phyloP scores from a whole-genome alignment of 768 basidiomycete genomes.

The Mycena sanguinolenta region DNA sequence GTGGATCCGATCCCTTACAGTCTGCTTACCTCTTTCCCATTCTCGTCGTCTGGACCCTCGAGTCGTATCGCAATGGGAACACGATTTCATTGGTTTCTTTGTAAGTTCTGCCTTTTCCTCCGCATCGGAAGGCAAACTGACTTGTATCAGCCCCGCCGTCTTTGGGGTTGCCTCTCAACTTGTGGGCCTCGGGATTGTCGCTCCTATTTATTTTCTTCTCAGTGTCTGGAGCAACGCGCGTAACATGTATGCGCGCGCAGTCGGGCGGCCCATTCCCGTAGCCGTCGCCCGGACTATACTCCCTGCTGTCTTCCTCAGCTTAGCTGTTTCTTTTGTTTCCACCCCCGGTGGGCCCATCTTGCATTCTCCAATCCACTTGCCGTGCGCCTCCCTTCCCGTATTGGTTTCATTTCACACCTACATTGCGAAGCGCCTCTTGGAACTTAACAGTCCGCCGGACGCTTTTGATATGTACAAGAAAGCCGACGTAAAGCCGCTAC shows the following conservation, averaged over 20 bases:
- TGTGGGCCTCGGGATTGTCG: neutral
- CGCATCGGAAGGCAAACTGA: neutral
- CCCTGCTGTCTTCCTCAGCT: constrained; percentile 5
- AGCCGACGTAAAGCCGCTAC: neutral
- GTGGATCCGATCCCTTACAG: neutral
- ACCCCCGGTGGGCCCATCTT: neutral
- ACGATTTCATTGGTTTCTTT: constrained; percentile 2
- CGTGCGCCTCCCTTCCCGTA: neutral
- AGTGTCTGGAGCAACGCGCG: constrained; percentile 1
- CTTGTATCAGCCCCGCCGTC: neutral
- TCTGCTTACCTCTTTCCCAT: neutral
- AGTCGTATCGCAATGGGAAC: constrained; percentile 11
- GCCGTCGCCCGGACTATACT: constrained; percentile 4
- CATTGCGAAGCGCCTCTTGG: constrained; percentile 1
- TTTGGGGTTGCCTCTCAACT: constrained; percentile 11
- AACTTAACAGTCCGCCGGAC: neutral
- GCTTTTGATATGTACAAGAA: constrained; percentile 16
- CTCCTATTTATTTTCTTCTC: constrained; percentile 12
- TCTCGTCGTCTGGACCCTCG: constrained; percentile 6
- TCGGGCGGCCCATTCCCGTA: constrained; percentile 2
- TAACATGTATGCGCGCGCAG: constrained; percentile 4
- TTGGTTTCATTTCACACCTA: neutral
- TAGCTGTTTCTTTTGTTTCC: neutral
- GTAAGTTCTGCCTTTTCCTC: neutral
- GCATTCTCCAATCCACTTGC: no score